Base-by-base conservation (phyloP, 345 rosid species). In the Barbarea vulgaris region DNA sequence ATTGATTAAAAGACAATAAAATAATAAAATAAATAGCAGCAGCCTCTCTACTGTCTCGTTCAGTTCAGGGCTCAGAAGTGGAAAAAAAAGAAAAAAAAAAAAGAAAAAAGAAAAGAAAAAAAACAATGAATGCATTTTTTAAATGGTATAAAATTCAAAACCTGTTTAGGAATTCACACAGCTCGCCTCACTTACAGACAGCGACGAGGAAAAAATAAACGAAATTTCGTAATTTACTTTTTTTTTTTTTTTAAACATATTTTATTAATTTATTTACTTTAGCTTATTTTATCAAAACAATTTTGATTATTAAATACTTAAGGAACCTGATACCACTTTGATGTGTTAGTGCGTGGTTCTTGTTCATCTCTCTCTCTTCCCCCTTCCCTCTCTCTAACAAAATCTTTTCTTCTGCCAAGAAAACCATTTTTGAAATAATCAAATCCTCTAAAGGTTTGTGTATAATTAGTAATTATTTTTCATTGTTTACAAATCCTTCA, bases 321-420 rank as follows among this genome's bases (percentile, higher is more conserved):
- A 69, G 58, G 77, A 78, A 78, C 81, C 77, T 75, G 81, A 77
- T 77, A 77, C 81, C 77, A 57, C 69, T 72, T 52, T 65, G 74
- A 73, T 78, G 78, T 73, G 70, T 28, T 58, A 67, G 73, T 73
- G 78, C 69, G 78, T 78, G 81, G 81, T 78, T 72, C 81, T 78
- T 25, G 63, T 78, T 78, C 77, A 58, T 75, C 74, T 71, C 44
- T 34, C 69, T 69, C 34, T 31, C 34, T 31, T 6, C 8, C 34
- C 7, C 34, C 8, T 1, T 31, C 34, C 55, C 58, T 70, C 77
- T 84, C 79, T 54, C 70, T 70, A 62, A 69, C 77, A 28, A 70
- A 63, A 54, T 77, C 0, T 64, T 51, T 62, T 77, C 76, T 64
- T 44, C 65, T 22, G 51, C 70, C 51, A 56, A 55, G 39, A 33